Evolutionary conservation across 768 basidiomycete genomes (phyloP).

Genomic region (Pulveroboletus sp.): DNA sequence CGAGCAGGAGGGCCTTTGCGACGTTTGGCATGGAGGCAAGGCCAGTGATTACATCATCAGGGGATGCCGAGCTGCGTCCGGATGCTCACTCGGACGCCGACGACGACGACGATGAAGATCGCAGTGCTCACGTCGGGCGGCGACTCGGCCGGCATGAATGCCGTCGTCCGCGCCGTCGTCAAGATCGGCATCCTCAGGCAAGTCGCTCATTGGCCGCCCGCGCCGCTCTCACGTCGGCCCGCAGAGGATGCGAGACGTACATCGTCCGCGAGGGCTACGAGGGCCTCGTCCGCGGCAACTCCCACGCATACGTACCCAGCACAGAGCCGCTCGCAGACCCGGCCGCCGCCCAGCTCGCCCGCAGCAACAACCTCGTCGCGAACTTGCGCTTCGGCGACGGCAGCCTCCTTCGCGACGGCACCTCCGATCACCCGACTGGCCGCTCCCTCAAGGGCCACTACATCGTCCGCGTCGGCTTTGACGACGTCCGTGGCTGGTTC

Average conservation of each 20-base stretch:
- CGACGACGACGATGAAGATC: slow-evolving; percentile 60
- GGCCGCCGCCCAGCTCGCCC: slow-evolving; percentile 13
- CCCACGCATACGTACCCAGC: slow-evolving; percentile 31
- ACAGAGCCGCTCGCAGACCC: slow-evolving; percentile 31
- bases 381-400: slow-evolving; percentile 85
- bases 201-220: slow-evolving; percentile 19
- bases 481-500: slow-evolving; percentile 96
- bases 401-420: slow-evolving; percentile 71
- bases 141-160: slow-evolving; percentile 98
- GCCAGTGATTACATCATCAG: slow-evolving; percentile 14
- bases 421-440: slow-evolving; percentile 63
- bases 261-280: slow-evolving; percentile 98
- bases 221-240: neutral
- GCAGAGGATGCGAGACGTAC: slow-evolving; percentile 91
- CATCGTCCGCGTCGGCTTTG: slow-evolving; percentile 96
- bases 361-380: slow-evolving; percentile 43
- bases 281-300: slow-evolving; percentile 89
- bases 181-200: slow-evolving; percentile 90
- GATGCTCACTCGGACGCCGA: neutral
- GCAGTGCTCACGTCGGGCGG: slow-evolving; percentile 95
- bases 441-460: slow-evolving; percentile 84
- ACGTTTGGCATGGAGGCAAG: slow-evolving; percentile 42
- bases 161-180: slow-evolving; percentile 89
- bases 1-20: slow-evolving; percentile 49
- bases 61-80: neutral